Evolutionary conservation across 768 basidiomycete species (phyloP).

Genomic region (Mycena vulgaris): DNA sequence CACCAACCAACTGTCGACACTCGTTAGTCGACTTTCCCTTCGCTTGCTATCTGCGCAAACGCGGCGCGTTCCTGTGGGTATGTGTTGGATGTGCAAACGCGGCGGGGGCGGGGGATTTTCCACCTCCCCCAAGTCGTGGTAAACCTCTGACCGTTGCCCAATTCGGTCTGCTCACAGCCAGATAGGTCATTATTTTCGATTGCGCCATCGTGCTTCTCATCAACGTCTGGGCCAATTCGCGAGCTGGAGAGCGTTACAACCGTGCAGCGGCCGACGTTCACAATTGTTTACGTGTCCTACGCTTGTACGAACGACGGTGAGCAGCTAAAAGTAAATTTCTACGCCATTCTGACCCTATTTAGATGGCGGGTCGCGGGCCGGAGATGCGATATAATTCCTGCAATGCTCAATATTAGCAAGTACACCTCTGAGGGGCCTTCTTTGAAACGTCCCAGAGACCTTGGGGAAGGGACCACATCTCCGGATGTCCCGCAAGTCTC

Average conservation of each 20-base stretch:
- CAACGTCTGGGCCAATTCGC: too few relatives aligned
- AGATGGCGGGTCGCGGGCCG: slow-evolving; percentile 30
- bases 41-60: too few relatives aligned
- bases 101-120: slow-evolving; percentile 40
- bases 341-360: too few relatives aligned
- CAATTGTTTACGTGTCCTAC: too few relatives aligned
- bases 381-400: slow-evolving; percentile 27
- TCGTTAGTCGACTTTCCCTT: slow-evolving; percentile 59
- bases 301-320: too few relatives aligned
- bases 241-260: too few relatives aligned
- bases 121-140: background rate
- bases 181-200: slow-evolving; percentile 47
- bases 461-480: background rate
- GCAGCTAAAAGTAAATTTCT: too few relatives aligned
- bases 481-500: too few relatives aligned
- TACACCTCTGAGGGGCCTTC: background rate
- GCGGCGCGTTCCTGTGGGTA: slow-evolving; percentile 61
- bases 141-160: slow-evolving; percentile 5
- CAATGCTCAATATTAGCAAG: slow-evolving; percentile 22
- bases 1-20: slow-evolving; percentile 38
- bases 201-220: too few relatives aligned
- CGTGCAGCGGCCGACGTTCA: too few relatives aligned
- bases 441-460: slow-evolving; percentile 9
- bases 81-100: slow-evolving; percentile 59
- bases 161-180: background rate